Evolutionary conservation across 2,329 filamentous ascomycete genomes (phyloP).

Genomic region (Trichoderma endophyticum): DNA sequence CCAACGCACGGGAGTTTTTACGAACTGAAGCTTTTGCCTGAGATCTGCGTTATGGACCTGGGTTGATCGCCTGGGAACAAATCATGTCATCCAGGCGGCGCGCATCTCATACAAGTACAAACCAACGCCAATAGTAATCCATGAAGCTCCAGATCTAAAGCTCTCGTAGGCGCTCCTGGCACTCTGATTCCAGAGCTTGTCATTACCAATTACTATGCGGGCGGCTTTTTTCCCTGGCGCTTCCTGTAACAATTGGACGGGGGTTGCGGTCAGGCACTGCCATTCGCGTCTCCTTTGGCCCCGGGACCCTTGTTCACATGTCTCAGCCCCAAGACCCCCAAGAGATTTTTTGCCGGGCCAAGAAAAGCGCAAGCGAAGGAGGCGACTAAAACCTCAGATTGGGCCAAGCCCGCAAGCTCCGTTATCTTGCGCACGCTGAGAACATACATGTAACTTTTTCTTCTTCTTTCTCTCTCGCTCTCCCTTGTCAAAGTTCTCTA

Average conservation of each 20-base stretch:
- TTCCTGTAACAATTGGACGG: conserved; percentile 10
- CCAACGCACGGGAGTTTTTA: neutral
- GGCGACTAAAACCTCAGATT: neutral
- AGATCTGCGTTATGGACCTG: conserved; percentile 4
- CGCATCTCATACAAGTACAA: neutral
- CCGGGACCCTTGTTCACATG: neutral
- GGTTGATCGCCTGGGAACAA: neutral
- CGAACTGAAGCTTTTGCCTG: neutral
- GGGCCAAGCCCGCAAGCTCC: neutral
- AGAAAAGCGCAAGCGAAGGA: neutral
- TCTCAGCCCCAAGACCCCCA: conserved; percentile 3
- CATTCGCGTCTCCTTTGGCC: neutral
- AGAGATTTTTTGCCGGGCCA: neutral
- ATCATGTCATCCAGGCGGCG: neutral
- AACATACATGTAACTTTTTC: neutral
- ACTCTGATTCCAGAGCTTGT: neutral
- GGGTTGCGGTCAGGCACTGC: neutral
- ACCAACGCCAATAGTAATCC: neutral
- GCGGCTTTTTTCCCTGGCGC: conserved; percentile 6
- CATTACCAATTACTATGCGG: conserved; percentile 8
- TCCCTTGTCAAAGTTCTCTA: neutral
- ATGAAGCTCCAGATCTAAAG: neutral
- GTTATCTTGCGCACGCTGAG: neutral
- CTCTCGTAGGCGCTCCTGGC: neutral
- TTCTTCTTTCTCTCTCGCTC: neutral